Base-by-base conservation (phyloP, 768 basidiomycete genomes). In the Mycena amicta region DNA sequence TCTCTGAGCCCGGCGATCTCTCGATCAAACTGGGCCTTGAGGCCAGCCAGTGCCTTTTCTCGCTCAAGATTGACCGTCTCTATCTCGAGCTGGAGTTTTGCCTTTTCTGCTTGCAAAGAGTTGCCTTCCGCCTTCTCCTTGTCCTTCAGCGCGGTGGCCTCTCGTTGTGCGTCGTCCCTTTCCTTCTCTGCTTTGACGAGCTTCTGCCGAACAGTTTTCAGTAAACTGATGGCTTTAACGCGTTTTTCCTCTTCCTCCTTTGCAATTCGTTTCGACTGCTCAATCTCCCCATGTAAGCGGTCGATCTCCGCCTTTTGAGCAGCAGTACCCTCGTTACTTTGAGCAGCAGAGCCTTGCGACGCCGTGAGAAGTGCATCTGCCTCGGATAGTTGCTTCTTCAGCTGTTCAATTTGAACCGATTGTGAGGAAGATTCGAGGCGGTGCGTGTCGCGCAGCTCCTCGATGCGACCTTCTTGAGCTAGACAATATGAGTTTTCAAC, bases 241-340 rank as follows among this genome's bases (percentile, higher is more conserved):
- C 96, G 86, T 74, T 99, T 98, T 74, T 99, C 97, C 71, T 98
- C 97, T 69, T 98, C 97, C 60, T 98, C 95, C 71, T 92, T 97
- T 4, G 86, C 88, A 11, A 77, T 55, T 20, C 75, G 77, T 62
- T 85, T 87, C 3, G 82, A 74, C 45, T 81, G 83, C 47, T 86
- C 81, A 1, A 88, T 71, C 56, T 97, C 92, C 18, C 78, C 71
- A 47, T 80, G 78, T n/a, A 94, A 74, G 18, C 78, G 80, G 2
- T 82, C 80, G 0, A 88, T 72, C 39, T 90, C 86, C 0, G 74
- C 72, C 52, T 82, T 80, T 40, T 80, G 83, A 54, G 80, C 83
- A 1, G 77, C 70, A 4, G 75, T 67, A 15, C 80, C 77, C 30
- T 80, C 81, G 60, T 87, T 83, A 8, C 74, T 74, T n/a, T 78